phyloP scores from a whole-genome alignment of 352 stramenopile genomes.

The Globisporangium camurandrum region DNA sequence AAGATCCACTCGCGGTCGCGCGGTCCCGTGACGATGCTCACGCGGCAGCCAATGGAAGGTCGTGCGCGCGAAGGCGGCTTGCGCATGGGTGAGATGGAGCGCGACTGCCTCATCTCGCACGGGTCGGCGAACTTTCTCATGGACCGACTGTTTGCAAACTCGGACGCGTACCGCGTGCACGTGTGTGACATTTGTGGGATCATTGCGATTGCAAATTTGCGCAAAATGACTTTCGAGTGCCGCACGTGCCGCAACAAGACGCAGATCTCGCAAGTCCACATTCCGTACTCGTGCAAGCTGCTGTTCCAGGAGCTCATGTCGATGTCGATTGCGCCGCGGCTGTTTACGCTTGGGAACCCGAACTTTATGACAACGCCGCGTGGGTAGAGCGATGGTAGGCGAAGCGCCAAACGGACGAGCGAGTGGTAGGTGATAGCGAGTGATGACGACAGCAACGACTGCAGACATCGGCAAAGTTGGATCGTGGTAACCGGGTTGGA shows the following conservation, averaged over 20 bases:
- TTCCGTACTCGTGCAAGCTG: slow-evolving; percentile 99
- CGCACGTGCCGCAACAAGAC: slow-evolving; percentile 93
- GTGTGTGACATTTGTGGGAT: slow-evolving; percentile 99
- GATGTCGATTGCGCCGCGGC: slow-evolving; percentile 98
- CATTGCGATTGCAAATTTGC: slow-evolving; percentile 97
- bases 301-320: slow-evolving; percentile 99
- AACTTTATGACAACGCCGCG: slow-evolving; percentile 53
- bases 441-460: too few species aligned
- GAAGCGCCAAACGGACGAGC: too few species aligned
- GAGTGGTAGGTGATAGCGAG: too few species aligned
- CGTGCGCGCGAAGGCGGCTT: slow-evolving; percentile 96
- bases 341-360: slow-evolving; percentile 91
- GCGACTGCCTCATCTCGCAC: slow-evolving; percentile 99
- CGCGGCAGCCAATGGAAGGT: slow-evolving; percentile 98
- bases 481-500: too few species aligned
- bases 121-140: slow-evolving; percentile 99
- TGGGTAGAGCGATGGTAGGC: too few species aligned
- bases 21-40: slow-evolving; percentile 96
- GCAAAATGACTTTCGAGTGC: slow-evolving; percentile 99
- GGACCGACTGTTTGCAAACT: slow-evolving; percentile 99
- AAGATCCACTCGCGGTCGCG: slow-evolving; percentile 98
- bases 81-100: slow-evolving; percentile 99
- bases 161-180: slow-evolving; percentile 98
- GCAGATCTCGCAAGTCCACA: slow-evolving; percentile 94
- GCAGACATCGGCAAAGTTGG: too few species aligned